Evolutionary conservation across 1,284 basidiomycete genomes (phyloP).

Genomic region (Puccinia novopanici): DNA sequence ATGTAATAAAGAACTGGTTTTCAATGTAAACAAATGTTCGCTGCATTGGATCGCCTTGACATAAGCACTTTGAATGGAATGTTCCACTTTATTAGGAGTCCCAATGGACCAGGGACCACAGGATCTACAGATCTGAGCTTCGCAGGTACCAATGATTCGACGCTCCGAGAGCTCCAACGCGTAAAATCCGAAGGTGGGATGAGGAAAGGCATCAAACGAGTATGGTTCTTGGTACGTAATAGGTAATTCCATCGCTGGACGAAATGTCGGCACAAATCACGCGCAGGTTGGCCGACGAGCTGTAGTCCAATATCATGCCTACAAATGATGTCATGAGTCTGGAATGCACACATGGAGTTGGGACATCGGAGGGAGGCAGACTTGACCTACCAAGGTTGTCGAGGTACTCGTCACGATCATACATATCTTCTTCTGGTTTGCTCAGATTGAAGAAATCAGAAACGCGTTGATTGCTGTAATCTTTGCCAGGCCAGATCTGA

Average conservation of each 20-base stretch:
- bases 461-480: constrained; percentile 88
- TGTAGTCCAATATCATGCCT: constrained; percentile 97
- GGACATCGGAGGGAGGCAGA: neutral
- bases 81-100: constrained; percentile 79
- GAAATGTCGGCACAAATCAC: constrained; percentile 93
- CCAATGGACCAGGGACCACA: constrained; percentile 96
- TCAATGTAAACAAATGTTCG: constrained; percentile 93
- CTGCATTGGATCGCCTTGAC: constrained; percentile 83
- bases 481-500: constrained; percentile 89
- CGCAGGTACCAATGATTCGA: constrained; percentile 91
- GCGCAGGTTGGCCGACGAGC: constrained; percentile 91
- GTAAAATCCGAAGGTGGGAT: constrained; percentile 91
- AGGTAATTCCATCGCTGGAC: constrained; percentile 91
- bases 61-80: constrained; percentile 93
- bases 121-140: constrained; percentile 93
- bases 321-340: neutral
- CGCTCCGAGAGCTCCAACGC: constrained; percentile 74
- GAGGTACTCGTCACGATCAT: constrained; percentile 83
- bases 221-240: constrained; percentile 89
- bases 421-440: constrained; percentile 92
- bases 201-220: constrained; percentile 86
- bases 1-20: constrained; percentile 98
- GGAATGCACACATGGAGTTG: neutral
- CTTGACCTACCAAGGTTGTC: constrained; percentile 85
- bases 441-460: constrained; percentile 82